Percentiles rank a stretch among this genome's conserved stretches.
Conservation (phyloP, 352 stramenopile genomes). For the Phytophthora capsici region DNA sequence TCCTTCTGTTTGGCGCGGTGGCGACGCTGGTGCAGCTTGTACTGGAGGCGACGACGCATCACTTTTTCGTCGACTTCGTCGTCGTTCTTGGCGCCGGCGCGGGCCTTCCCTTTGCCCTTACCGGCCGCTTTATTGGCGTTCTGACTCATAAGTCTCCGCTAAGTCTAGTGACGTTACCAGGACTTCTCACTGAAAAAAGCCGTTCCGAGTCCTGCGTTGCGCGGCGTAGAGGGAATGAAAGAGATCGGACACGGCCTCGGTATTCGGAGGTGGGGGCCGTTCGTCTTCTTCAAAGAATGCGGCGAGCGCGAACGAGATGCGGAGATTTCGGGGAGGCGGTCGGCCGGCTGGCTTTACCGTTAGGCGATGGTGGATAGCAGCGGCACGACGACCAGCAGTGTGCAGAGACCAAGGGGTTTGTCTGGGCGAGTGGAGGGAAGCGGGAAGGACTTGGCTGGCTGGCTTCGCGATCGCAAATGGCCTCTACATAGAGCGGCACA, state of each 20-base stretch:
- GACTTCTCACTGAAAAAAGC: no score
- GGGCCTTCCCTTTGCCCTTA: conserved; percentile 3
- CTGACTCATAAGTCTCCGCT: conserved; percentile 20
- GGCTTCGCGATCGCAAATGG: conserved; percentile 20
- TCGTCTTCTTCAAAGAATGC: conserved; percentile 15
- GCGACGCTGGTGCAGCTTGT: conserved; percentile 67
- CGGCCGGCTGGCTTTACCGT: conserved; percentile 1
- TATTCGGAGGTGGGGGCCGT: no score
- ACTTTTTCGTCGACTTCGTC: conserved; percentile 45
- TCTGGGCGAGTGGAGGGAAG: conserved; percentile 1
- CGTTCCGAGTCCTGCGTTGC: neutral
- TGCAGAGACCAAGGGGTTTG: conserved; percentile 16
- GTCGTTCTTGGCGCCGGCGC: conserved; percentile 8
- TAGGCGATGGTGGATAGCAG: conserved; percentile 7
- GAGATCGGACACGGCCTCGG: neutral
- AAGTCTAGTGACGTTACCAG: neutral
- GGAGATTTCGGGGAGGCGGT: conserved; percentile 30
- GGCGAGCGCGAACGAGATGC: conserved; percentile 25
- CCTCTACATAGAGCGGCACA: conserved; percentile 13
- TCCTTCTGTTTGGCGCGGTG: conserved; percentile 68
- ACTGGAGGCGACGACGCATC: conserved; percentile 49
- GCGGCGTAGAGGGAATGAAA: conserved; percentile 3
- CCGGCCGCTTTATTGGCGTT: conserved; percentile 8
- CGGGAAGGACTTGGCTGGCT: conserved; percentile 11
- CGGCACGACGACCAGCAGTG: conserved; percentile 9